Conservation (phyloP, 345 rosid species). For the Hypericum androsaemum region DNA sequence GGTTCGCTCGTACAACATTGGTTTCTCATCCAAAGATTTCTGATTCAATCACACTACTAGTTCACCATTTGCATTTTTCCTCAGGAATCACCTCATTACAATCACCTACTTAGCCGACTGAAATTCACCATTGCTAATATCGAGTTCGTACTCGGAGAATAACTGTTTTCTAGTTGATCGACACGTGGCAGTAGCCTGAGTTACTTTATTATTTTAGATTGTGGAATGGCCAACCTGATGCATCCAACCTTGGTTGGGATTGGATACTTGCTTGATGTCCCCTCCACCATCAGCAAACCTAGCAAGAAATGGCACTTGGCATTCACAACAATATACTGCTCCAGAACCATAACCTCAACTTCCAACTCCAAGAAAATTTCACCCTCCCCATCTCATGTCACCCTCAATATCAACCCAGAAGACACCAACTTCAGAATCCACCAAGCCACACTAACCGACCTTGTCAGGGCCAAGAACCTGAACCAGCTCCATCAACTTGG, state of each 20-base stretch:
- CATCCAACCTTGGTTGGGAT: constrained; percentile 15
- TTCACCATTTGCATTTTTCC: too few species aligned
- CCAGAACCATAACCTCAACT: constrained; percentile 27
- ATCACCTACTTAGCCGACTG: too few species aligned
- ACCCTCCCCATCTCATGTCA: constrained; percentile 18
- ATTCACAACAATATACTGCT: constrained; percentile 38
- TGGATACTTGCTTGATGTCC: constrained; percentile 22
- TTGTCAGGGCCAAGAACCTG: constrained; percentile 34
- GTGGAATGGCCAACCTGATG: constrained; percentile 8
- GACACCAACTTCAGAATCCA: constrained; percentile 20
- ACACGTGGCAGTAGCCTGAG: too few species aligned
- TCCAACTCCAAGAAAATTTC: constrained; percentile 1
- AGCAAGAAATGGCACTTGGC: constrained; percentile 50
- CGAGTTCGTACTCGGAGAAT: too few species aligned
- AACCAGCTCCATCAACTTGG: constrained; percentile 23
- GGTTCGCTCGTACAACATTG: too few species aligned
- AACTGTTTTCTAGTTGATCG: too few species aligned
- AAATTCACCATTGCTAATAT: too few species aligned
- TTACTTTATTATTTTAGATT: too few species aligned
- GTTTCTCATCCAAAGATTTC: too few species aligned
- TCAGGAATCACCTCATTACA: too few species aligned
- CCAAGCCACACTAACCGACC: constrained; percentile 20
- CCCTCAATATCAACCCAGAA: constrained; percentile 13
- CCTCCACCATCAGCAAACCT: constrained; percentile 20
- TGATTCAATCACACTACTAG: too few species aligned